phyloP scores from a whole-genome alignment of 2,329 filamentous ascomycete species.

The Cercospora citrullina region DNA sequence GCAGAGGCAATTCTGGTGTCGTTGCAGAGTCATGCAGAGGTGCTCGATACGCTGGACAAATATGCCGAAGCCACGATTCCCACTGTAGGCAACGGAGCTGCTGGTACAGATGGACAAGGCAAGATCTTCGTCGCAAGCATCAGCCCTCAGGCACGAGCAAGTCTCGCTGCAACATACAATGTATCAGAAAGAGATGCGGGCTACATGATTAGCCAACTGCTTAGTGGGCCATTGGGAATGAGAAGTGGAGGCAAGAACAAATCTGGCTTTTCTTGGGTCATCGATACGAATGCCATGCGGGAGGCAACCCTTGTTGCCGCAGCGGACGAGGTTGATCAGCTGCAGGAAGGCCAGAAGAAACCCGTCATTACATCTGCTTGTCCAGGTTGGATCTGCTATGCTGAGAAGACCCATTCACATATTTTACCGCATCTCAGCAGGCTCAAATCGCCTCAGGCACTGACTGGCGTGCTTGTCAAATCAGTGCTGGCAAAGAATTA shows the following conservation, averaged over 20 bases:
- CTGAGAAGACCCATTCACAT: conserved; percentile 95
- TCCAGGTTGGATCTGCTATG: conserved; percentile 98
- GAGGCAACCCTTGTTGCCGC: conserved; percentile 74
- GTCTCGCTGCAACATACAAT: conserved; percentile 79
- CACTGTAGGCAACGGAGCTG: not conserved
- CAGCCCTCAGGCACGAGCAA: conserved; percentile 86
- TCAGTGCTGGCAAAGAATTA: conserved; percentile 73
- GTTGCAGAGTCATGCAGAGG: conserved; percentile 89
- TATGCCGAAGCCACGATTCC: conserved; percentile 36
- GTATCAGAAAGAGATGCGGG: conserved; percentile 73
- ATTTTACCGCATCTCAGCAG: conserved; percentile 86
- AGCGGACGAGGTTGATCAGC: conserved; percentile 48
- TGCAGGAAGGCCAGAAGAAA: conserved; percentile 46
- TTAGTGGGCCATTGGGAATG: conserved; percentile 70
- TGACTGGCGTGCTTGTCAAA: conserved; percentile 88
- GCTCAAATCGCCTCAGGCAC: conserved; percentile 89
- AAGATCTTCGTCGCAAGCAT: conserved; percentile 90
- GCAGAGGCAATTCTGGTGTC: conserved; percentile 96
- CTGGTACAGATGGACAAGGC: conserved; percentile 43
- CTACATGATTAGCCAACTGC: conserved; percentile 77
- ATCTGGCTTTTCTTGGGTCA: conserved; percentile 82
- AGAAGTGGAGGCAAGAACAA: conserved; percentile 67
- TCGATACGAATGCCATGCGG: conserved; percentile 83
- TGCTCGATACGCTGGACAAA: conserved; percentile 76
- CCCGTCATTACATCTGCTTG: conserved; percentile 86